Percentiles rank a stretch among this genome's conserved stretches.
phyloP scores from a whole-genome alignment of 768 basidiomycete genomes.

The Lyophyllum decastes region DNA sequence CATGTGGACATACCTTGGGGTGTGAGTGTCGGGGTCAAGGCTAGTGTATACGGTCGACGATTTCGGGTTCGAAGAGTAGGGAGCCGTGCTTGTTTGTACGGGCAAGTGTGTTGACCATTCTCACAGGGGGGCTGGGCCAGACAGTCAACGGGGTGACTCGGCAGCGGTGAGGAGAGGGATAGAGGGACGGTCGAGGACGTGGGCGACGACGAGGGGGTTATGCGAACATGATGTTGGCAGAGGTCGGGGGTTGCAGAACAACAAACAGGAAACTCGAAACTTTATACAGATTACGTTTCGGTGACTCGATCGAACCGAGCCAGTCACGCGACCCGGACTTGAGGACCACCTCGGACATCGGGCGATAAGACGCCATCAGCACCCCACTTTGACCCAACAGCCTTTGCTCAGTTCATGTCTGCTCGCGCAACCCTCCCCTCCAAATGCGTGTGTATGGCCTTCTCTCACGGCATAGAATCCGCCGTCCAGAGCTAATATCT shows the following conservation, averaged over 20 bases:
- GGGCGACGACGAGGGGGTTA: conserved; percentile 30
- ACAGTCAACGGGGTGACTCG: conserved; percentile 40
- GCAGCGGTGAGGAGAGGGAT: conserved; percentile 30
- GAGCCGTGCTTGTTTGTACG: conserved; percentile 85
- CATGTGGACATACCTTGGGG: not conserved
- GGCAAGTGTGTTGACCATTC: conserved; percentile 84
- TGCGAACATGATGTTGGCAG: conserved; percentile 44
- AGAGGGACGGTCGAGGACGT: conserved; percentile 27
- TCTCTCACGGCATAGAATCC: conserved; percentile 1
- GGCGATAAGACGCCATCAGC: conserved; percentile 26
- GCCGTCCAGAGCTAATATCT: conserved; percentile 18
- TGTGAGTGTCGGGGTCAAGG: conserved; percentile 25
- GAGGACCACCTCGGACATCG: conserved; percentile 11
- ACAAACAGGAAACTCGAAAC: conserved; percentile 14
- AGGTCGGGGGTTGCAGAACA: conserved; percentile 18
- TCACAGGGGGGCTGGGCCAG: conserved; percentile 38
- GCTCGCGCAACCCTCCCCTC: not conserved
- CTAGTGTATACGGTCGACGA: conserved; percentile 84
- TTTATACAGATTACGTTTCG: conserved; percentile 24
- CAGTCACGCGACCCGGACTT: conserved; percentile 16
- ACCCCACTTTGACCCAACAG: conserved; percentile 13
- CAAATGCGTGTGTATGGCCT: conserved; percentile 12
- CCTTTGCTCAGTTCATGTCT: not conserved
- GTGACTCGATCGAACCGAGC: conserved; percentile 21
- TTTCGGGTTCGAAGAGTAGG: conserved; percentile 84